Base-by-base conservation (phyloP, 352 stramenopile species). In the Globisporangium nodosum region DNA sequence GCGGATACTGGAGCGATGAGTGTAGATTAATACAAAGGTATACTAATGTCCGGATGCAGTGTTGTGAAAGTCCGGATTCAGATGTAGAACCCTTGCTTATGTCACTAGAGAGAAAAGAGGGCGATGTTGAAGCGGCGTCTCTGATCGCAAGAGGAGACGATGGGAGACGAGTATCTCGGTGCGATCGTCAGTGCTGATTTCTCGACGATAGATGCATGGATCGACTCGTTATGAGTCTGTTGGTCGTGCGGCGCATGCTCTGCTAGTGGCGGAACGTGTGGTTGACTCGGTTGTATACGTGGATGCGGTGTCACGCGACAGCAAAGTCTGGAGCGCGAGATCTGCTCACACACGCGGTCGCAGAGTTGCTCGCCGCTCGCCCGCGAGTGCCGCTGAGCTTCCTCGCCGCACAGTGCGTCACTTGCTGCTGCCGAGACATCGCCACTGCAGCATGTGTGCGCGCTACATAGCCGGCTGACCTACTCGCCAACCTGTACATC, bases 131-230 rank as follows among this genome's bases (percentile, higher is more conserved):
- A 39, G 33, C 33, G 33, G 11, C 33, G 33, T 39, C 33, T 12
- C 7, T 8, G 33, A 39, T 39, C 7, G 7, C 33, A 39, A 27
- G 24, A 27, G 24, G 24, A 13, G 8, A 33, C 46, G 7, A 64
- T 64, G 58, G 48, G 21, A 8, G 51, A 64, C 37, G 58, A 64
- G 20, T 59, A 64, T 42, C 43, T 64, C 12, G 20, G 58, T 64
- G 27, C 6, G 56, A 33, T 39, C 33, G 24, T 27, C 24, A 27
- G 24, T 27, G 24, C 24, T 27, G 24, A 27, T 1, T 27, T 27
- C 24, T 27, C 24, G 24, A 27, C 24, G 24, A 27, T 3, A 27
- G 24, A 31, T 20, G n/a, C 3, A 13, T 13, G 46, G 13, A 11
- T 35, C 16, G n/a, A n/a, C 40, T 4, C 20, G 13, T 2, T 21